These are phyloP conservation scores for Elaeagnus macrophylla DNA, from an alignment of 306 rosid species.

Conservation along the genomic window DNA sequence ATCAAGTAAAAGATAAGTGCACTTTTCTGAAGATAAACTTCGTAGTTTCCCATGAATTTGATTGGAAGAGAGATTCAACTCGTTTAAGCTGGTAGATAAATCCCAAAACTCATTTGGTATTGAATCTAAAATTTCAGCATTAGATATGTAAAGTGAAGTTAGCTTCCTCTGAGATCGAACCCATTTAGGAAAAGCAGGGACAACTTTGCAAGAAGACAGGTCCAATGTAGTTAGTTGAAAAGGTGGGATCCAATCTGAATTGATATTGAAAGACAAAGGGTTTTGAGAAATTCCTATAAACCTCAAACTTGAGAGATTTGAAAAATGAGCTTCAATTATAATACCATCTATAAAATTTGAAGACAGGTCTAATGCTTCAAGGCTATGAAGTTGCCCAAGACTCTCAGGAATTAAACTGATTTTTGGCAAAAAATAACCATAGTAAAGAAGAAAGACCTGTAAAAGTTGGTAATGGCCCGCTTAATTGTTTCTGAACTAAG, in stretches of 20 bases:
- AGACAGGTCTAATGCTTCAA: accelerated
- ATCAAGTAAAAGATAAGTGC: not conserved
- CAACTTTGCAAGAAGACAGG: not conserved
- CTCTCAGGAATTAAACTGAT: constrained; percentile 14
- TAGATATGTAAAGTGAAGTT: not conserved
- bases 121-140: constrained; percentile 9
- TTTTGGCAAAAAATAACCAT: not conserved
- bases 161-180: constrained; percentile 18
- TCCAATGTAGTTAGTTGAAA: constrained; percentile 5
- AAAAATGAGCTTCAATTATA: constrained; percentile 17
- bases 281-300: not conserved
- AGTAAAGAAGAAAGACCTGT: not conserved
- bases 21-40: not conserved
- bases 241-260: constrained; percentile 22
- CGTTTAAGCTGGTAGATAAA: not conserved
- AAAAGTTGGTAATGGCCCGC: constrained; percentile 15
- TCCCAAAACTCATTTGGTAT: constrained; percentile 22
- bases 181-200: constrained; percentile 37
- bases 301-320: not conserved
- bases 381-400: constrained; percentile 11
- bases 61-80: constrained; percentile 15
- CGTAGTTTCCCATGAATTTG: constrained; percentile 18
- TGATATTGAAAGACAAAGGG: constrained; percentile 21
- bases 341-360: constrained; percentile 12
- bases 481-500: constrained; percentile 9